Evolutionary conservation across 2,329 filamentous ascomycete species (phyloP).

Genomic region (Trichoderma arundinaceum): DNA sequence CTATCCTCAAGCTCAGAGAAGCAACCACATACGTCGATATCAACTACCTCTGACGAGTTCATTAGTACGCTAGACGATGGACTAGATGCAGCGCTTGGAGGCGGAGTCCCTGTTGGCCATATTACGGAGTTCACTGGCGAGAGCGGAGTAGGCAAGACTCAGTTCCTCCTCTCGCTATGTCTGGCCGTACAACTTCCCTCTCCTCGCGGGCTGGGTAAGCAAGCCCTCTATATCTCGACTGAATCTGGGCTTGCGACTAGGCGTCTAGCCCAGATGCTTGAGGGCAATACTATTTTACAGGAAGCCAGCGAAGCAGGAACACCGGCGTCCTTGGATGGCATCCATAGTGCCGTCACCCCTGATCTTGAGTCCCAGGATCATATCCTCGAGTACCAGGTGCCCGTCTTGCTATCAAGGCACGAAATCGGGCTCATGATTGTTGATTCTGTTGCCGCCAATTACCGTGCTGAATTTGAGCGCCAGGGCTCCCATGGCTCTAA

Average conservation of each 20-base stretch:
- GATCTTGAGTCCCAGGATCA: conserved; percentile 96
- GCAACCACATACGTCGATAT: not conserved
- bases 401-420: conserved; percentile 77
- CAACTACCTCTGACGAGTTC: conserved; percentile 46
- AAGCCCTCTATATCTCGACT: conserved; percentile 92
- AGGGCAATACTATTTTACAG: conserved; percentile 65
- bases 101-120: conserved; percentile 80
- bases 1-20: conserved; percentile 14
- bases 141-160: conserved; percentile 93
- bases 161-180: conserved; percentile 84
- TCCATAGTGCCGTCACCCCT: conserved; percentile 81
- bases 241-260: conserved; percentile 83
- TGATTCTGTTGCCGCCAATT: conserved; percentile 95
- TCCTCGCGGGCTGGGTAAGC: conserved; percentile 71
- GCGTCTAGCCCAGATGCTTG: conserved; percentile 80
- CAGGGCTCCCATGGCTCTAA: conserved; percentile 55
- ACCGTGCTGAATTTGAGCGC: conserved; percentile 85
- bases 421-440: conserved; percentile 82
- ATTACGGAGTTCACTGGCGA: conserved; percentile 92
- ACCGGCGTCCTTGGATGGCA: conserved; percentile 70
- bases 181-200: conserved; percentile 82
- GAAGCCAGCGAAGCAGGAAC: conserved; percentile 37
- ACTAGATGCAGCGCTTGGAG: conserved; percentile 73
- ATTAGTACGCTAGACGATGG: conserved; percentile 82
- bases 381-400: conserved; percentile 90